A percentile compares a stretch with the other conserved stretches of the same genome.
Evolutionary conservation across 2,329 filamentous ascomycete genomes (phyloP).

Genomic region (Chaetomiaceae sp.): DNA sequence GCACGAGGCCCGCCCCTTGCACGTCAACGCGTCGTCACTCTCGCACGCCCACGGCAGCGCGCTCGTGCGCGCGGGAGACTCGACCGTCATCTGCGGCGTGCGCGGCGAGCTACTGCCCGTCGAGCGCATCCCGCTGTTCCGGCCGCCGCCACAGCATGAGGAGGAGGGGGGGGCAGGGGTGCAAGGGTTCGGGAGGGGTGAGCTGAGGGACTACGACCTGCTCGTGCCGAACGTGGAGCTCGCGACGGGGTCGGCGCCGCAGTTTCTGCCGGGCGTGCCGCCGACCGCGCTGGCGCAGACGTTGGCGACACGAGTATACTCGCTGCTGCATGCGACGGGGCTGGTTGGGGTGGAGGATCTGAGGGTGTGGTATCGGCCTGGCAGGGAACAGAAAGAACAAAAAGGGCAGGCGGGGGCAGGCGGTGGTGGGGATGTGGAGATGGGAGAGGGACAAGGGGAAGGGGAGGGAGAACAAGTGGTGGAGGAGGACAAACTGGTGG

Average conservation of each 20-base stretch:
- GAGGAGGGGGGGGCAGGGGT: slow-evolving; percentile 3
- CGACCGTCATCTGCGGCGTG: slow-evolving; percentile 89
- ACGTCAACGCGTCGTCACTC: slow-evolving; percentile 74
- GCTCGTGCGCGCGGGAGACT: slow-evolving; percentile 81
- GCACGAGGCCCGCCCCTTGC: slow-evolving; percentile 62
- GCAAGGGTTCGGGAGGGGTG: slow-evolving; percentile 24
- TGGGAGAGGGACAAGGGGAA: slow-evolving; percentile 19
- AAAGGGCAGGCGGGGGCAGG: slow-evolving; percentile 4
- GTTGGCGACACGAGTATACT: slow-evolving; percentile 72
- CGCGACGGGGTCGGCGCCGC: slow-evolving; percentile 80
- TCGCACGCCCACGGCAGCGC: slow-evolving; percentile 87
- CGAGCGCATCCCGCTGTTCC: slow-evolving; percentile 64
- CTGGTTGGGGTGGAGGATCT: slow-evolving; percentile 63
- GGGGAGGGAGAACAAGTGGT: slow-evolving; percentile 27
- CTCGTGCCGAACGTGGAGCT: slow-evolving; percentile 92
- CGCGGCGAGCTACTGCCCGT: slow-evolving; percentile 77
- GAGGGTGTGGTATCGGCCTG: slow-evolving; percentile 59
- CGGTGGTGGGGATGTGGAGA: slow-evolving; percentile 21
- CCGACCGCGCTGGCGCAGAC: slow-evolving; percentile 77
- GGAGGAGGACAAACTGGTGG: slow-evolving; percentile 53
- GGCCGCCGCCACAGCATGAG: slow-evolving; percentile 30
- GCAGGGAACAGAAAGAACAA: slow-evolving; percentile 36
- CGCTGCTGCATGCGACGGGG: slow-evolving; percentile 64
- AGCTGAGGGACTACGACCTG: slow-evolving; percentile 59
- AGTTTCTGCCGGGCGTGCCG: slow-evolving; percentile 76